These are phyloP conservation scores for Suillus decipiens DNA, from an alignment of 768 basidiomycete genomes.

Conservation along the genomic window DNA sequence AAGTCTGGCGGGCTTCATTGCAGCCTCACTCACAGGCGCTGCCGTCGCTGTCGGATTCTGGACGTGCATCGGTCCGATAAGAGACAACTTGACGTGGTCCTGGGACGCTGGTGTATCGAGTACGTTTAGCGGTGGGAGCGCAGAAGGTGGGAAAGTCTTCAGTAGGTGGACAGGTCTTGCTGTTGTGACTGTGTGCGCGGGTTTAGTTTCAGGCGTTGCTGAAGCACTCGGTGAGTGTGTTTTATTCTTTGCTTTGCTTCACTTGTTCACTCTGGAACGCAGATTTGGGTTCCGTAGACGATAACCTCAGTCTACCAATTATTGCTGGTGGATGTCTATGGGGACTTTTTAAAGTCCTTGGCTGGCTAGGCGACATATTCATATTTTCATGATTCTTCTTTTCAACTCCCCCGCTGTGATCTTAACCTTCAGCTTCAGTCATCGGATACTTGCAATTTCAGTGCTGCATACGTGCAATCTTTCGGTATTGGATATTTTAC, in stretches of 20 bases:
- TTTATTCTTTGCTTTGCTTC: constrained; percentile 5
- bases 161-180: constrained; percentile 48
- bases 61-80: constrained; percentile 56
- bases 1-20: constrained; percentile 81
- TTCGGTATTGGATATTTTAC: constrained; percentile 4
- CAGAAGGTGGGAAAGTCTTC: constrained; percentile 15
- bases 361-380: constrained; percentile 32
- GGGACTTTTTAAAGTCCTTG: constrained; percentile 49
- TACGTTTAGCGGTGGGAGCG: constrained; percentile 20
- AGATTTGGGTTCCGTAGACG: constrained; percentile 87
- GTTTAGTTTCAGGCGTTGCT: constrained; percentile 80
- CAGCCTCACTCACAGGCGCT: constrained; percentile 73
- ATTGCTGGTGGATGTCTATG: constrained; percentile 76
- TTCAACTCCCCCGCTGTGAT: background rate
- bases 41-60: constrained; percentile 71
- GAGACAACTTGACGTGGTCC: constrained; percentile 51
- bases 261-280: constrained; percentile 11
- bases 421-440: background rate
- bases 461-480: background rate
- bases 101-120: constrained; percentile 52
- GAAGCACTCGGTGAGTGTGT: constrained; percentile 79
- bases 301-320: constrained; percentile 89
- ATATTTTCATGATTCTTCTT: constrained; percentile 17
- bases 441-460: constrained; percentile 1
- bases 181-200: constrained; percentile 62